These are phyloP conservation scores for Candida silvatica DNA, from an alignment of 805 yeast species.

Conservation along the genomic window DNA sequence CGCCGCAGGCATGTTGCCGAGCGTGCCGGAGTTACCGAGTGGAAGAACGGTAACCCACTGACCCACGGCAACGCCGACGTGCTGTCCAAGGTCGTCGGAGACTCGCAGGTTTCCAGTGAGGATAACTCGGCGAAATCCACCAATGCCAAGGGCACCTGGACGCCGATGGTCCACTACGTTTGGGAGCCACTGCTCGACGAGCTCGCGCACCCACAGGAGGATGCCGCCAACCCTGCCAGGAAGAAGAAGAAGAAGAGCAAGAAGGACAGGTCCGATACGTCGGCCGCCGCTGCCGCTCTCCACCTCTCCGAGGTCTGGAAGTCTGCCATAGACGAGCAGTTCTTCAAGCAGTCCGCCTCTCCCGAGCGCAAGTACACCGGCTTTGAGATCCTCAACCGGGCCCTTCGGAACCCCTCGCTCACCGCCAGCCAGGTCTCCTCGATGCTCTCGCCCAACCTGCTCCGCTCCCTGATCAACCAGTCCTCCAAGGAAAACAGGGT, in stretches of 20 bases:
- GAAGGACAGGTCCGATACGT: conserved; percentile 4
- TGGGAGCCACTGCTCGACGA: conserved; percentile 56
- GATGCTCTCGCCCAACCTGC: conserved; percentile 54
- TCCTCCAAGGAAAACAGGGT: conserved; percentile 55
- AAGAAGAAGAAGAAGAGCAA: conserved; percentile 24
- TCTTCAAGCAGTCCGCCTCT: conserved; percentile 70
- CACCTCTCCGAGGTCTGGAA: conserved; percentile 68
- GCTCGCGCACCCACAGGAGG: conserved; percentile 16
- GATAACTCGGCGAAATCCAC: conserved; percentile 22
- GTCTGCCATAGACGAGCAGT: conserved; percentile 67
- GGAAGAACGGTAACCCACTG: conserved; percentile 74
- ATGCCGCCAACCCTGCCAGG: conserved; percentile 14
- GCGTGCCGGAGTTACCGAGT: conserved; percentile 26
- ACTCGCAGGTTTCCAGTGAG: conserved; percentile 26
- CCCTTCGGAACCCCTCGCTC: conserved; percentile 25
- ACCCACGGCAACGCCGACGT: conserved; percentile 55
- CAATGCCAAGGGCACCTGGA: conserved; percentile 69
- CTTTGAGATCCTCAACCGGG: conserved; percentile 55
- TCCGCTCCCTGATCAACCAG: conserved; percentile 72
- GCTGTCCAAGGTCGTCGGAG: conserved; percentile 45
- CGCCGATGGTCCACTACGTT: conserved; percentile 65
- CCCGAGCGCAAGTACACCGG: conserved; percentile 86
- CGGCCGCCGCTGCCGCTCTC: conserved; percentile 15
- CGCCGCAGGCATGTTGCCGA: conserved; percentile 10
- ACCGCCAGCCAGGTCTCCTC: conserved; percentile 9